Base-by-base conservation (phyloP, 2,329 filamentous ascomycete species). In the Cytospora schulzeri region DNA sequence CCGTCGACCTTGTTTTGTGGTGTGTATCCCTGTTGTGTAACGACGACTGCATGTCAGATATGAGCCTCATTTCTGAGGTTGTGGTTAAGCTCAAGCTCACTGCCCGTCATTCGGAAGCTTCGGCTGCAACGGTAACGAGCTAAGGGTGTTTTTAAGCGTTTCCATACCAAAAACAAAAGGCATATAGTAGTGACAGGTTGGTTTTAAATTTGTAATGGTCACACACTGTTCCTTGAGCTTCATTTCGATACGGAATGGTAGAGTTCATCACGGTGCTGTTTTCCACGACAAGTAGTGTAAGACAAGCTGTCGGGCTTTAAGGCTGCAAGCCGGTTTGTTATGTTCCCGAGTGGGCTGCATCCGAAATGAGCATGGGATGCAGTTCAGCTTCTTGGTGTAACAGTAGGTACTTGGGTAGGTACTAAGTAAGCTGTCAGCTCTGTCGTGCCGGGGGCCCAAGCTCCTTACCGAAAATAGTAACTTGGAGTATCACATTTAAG, bases 61-160 rank as follows among this genome's bases (percentile, higher is more conserved):
- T 35, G 64, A 66, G 64, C 64, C 64, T 59, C 64, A 59, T 59
- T 48, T 35, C 41, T 58, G 56, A 66, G 55, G 64, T 62, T 60
- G 52, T 26, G 57, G 28, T 48, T 55, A 35, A 29, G 33, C 38
- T n/a, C 19, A 45, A 15, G 33, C 6, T 19, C 17, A 41, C 19
- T 12, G 45, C 45, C 45, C 4, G 45, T 22, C n/a, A 4, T 24
- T 8, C 45, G 45, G 45, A 19, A 48, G 45, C 45, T 48, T 48
- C 59, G 51, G 35, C 51, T 61, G 51, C 51, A 61, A 45, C 51
- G 52, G 51, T 61, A 38, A 38, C n/a, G 8, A 22, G 45, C 45
- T 24, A n/a, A 35, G 12, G 45, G 6, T 7, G 11, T n/a, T 14
- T 17, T 24, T 4, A 6, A 14, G 7, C 14, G 8, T 48, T 14